Base-by-base conservation (phyloP, 2,329 filamentous ascomycete species). In the Sporothrix pseudoabietina region DNA sequence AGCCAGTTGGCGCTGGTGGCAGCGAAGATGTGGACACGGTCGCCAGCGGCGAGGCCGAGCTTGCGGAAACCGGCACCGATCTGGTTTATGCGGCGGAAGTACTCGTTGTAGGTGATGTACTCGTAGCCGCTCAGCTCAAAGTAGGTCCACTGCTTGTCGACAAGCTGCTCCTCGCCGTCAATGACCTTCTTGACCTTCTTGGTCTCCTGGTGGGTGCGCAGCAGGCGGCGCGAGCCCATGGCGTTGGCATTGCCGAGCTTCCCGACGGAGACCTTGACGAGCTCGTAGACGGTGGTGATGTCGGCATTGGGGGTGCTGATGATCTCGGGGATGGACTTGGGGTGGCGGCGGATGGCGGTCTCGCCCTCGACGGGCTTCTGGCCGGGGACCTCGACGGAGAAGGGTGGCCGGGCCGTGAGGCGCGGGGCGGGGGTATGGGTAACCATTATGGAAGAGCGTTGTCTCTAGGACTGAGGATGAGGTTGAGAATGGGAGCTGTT, bases 181-280 rank as follows among this genome's bases (percentile, higher is more conserved):
- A 97, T 85, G 73, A 94, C 87, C 87, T 94, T 96, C 88, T 95
- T 96, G 81, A 97, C 85, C 86, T 94, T 95, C 86, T 95, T 97
- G 78, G 89, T 92, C 83, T 97, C 93, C 77, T 90, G 87, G 81
- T 96, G 93, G 49, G 90, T 91, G 82, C 91, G 88, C 82, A 97
- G 83, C 74, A 96, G 86, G 80, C 88, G 90, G 76, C 93, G 90
- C 77, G 88, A 90, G 75, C 92, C 93, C 77, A 92, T 83, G 74
- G 87, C 87, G 80, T 90, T 90, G 73, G 86, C 84, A 78, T 91
- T 89, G 77, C 89, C 90, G 79, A 85, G 91, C 79, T 89, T 87
- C 72, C 84, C 87, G 66, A 91, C 90, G 74, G 90, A 89, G 76
- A 87, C 86, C 78, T 86, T 87, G 78, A 97, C 85, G 77, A 95